These are phyloP conservation scores for Ajuga reptans DNA, from an alignment of 305 asterid genomes.

Conservation along the genomic window DNA sequence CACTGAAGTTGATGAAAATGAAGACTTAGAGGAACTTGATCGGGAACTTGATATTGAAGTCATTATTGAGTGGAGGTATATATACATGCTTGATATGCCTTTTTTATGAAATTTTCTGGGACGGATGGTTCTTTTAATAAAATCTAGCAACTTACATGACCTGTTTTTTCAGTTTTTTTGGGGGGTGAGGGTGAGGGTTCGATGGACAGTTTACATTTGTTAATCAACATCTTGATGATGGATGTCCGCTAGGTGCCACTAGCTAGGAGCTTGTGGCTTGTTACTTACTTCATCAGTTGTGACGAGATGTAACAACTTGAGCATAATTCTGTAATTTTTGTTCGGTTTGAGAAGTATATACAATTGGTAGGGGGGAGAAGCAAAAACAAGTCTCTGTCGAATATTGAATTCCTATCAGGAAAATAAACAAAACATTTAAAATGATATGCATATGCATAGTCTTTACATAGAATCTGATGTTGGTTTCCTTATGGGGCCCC, in stretches of 20 bases:
- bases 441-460: too few species aligned
- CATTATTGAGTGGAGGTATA: slow-evolving; percentile 91
- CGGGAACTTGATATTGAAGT: slow-evolving; percentile 77
- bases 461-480: too few species aligned
- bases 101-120: slow-evolving; percentile 13
- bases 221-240: background rate
- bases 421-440: too few species aligned
- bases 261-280: background rate
- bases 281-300: background rate
- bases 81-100: background rate
- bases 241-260: background rate
- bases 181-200: background rate
- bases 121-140: slow-evolving; percentile 1
- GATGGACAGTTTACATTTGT: background rate
- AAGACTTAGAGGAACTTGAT: slow-evolving; percentile 80
- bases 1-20: slow-evolving; percentile 55
- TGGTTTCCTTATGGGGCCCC: too few species aligned
- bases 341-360: background rate
- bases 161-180: background rate
- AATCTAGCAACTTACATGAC: background rate
- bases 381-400: background rate
- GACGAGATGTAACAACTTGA: background rate
- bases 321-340: background rate
- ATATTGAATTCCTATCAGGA: background rate
- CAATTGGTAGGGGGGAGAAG: background rate